Conservation (phyloP, 805 yeast species). For the Candida peoriensis region DNA sequence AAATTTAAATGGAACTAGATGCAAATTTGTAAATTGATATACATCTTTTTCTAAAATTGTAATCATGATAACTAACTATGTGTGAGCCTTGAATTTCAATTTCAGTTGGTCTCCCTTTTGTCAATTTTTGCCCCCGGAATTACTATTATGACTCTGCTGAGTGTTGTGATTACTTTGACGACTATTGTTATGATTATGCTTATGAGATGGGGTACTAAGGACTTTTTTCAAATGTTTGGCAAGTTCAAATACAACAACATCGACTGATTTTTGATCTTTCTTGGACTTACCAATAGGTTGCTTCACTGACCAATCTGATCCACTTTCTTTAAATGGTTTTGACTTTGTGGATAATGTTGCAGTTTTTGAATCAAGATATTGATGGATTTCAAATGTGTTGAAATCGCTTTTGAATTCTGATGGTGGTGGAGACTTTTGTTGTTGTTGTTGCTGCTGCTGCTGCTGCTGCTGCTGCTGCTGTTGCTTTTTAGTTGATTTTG, state of each 20-base stretch:
- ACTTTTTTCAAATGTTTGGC: not conserved
- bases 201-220: no score
- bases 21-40: no score
- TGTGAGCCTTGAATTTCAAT: no score
- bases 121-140: no score
- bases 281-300: not conserved
- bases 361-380: not conserved
- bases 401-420: not conserved
- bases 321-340: not conserved
- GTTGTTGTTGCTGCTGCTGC: not conserved
- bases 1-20: no score
- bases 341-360: not conserved
- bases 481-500: not conserved
- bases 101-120: no score
- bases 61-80: no score
- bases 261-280: not conserved
- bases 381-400: not conserved
- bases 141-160: no score
- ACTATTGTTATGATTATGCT: no score
- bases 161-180: no score
- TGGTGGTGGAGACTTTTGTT: not conserved
- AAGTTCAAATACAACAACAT: not conserved
- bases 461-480: not conserved
- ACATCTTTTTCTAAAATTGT: no score
- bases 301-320: not conserved